Evolutionary conservation across 139 green algal species (phyloP).

Genomic region (Asterochloris sp.): DNA sequence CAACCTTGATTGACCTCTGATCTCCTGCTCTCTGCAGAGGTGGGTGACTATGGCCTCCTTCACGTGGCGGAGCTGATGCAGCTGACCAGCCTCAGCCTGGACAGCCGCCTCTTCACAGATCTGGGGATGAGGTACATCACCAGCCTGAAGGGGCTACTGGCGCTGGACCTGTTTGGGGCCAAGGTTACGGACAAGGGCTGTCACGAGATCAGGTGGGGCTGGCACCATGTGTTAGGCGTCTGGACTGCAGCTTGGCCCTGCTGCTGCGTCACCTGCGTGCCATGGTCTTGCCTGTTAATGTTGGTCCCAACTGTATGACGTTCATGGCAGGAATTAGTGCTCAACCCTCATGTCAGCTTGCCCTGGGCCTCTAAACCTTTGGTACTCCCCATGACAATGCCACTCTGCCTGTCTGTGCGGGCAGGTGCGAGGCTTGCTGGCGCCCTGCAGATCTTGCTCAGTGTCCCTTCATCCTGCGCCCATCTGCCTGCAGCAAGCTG

Average conservation of each 20-base stretch:
- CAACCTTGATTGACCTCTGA: background rate
- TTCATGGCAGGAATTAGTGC: constrained; percentile 12
- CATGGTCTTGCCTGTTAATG: background rate
- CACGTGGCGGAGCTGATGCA: constrained; percentile 14
- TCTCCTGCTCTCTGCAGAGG: constrained; percentile 12
- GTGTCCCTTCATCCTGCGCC: too few species aligned
- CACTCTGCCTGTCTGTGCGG: too few species aligned
- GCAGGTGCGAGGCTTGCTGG: too few species aligned
- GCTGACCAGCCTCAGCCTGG: constrained; percentile 41
- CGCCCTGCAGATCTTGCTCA: too few species aligned
- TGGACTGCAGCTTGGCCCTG: constrained; percentile 8
- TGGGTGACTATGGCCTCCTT: constrained; percentile 36
- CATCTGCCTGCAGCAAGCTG: background rate
- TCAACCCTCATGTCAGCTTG: too few species aligned
- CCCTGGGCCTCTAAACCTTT: too few species aligned
- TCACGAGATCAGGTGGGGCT: constrained; percentile 24
- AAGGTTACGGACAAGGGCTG: constrained; percentile 40
- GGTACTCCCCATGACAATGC: too few species aligned
- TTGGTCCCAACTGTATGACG: background rate
- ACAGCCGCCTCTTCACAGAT: constrained; percentile 37
- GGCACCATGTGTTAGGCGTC: constrained; percentile 16
- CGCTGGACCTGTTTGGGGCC: constrained; percentile 52
- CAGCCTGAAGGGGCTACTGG: constrained; percentile 30
- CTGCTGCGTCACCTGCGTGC: constrained; percentile 21
- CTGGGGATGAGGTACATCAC: constrained; percentile 29